phyloP scores from a whole-genome alignment of 2,329 filamentous ascomycete genomes.

The Talaromyces sp. region DNA sequence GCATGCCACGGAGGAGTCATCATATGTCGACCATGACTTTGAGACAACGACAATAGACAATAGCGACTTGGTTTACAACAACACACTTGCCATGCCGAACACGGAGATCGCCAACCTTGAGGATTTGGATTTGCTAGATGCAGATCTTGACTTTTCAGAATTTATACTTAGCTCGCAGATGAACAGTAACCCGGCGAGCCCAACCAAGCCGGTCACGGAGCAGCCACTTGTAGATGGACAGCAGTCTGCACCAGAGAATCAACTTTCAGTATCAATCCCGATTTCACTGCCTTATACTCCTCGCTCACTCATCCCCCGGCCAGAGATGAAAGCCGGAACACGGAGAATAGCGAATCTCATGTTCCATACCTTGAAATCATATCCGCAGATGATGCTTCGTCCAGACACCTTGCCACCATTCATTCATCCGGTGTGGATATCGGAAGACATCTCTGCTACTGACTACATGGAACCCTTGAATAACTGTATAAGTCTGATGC shows the following conservation, averaged over 20 bases:
- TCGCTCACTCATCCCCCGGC: conserved; percentile 21
- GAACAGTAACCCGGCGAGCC: background rate
- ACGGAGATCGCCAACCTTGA: background rate
- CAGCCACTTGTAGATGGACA: background rate
- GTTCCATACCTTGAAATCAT: conserved; percentile 42
- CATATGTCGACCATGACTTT: background rate
- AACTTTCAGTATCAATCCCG: conserved; percentile 11
- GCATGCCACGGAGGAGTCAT: background rate
- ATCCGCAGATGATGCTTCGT: conserved; percentile 39
- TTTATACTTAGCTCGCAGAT: background rate
- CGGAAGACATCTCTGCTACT: conserved; percentile 12
- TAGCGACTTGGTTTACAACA: background rate
- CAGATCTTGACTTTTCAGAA: conserved; percentile 8
- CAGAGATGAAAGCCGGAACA: conserved; percentile 24
- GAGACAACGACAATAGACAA: background rate
- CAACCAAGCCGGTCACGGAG: background rate
- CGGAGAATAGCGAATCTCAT: conserved; percentile 39
- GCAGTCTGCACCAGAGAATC: background rate
- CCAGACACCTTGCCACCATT: conserved; percentile 43
- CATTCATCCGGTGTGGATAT: conserved; percentile 37
- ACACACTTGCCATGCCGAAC: background rate
- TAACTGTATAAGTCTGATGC: conserved; percentile 43
- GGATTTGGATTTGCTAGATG: background rate
- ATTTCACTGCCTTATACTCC: background rate
- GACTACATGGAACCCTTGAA: conserved; percentile 36